Evolutionary conservation across 257 asterid species (phyloP), one percentile per base, ranked within the genome.

Genomic region (Jasminum sambac): DNA sequence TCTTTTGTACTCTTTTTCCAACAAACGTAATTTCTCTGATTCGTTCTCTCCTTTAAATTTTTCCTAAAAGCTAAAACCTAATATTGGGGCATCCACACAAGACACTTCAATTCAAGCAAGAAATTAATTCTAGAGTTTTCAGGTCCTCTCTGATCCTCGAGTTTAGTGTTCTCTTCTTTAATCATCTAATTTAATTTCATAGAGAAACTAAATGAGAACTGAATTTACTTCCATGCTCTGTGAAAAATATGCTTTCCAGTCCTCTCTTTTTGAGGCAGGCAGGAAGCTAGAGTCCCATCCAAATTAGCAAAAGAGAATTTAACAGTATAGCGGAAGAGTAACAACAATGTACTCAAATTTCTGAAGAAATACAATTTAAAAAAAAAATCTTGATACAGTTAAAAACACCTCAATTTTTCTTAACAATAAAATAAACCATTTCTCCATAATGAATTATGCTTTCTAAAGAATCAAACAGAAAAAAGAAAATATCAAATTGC

Each of bases 111-210:
- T 44, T 7, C 8, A 44, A 44, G 52, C 17, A 12, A 14, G 52
- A 16, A 44, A 43, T 43, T 12, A 17, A 42, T 12, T 7, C 6
- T 11, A 44, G 52, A 0, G 52, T 44, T 44, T 17, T 44, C 12
- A 17, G n/a, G 52, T 44, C n/a, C 52, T 12, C n/a, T 16, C 19
- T 44, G n/a, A n/a, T n/a, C n/a, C n/a, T n/a, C n/a, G n/a, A n/a
- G n/a, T n/a, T n/a, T n/a, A n/a, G n/a, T n/a, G n/a, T n/a, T n/a
- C 59, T 23, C 59, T 48, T 48, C 25, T 48, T 72, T 41, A 50
- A 64, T 17, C 1, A 17, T 48, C 59, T 2, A 17, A 16, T 48
- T 23, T 23, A 16, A 48, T 17, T 7, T 17, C 11, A n/a, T 46
- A n/a, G 57, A 46, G 21, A 46, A 46, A 46, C 10, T 12, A 48